phyloP scores from a whole-genome alignment of 306 rosid genomes.

The Cucurbita moschata region DNA sequence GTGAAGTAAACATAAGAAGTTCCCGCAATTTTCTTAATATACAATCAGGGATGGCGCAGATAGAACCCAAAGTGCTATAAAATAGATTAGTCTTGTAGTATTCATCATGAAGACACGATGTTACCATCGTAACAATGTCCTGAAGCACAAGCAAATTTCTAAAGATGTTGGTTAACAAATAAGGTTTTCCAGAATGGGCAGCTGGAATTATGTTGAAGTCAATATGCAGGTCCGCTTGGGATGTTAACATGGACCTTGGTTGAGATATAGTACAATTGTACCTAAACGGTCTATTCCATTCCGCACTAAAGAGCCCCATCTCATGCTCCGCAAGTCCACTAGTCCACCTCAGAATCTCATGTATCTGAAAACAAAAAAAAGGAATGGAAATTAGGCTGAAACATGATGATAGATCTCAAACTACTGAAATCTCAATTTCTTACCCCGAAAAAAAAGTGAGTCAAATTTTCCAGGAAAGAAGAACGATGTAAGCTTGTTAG shows the following conservation, averaged over 20 bases:
- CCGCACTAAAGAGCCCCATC: conserved; percentile 46
- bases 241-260: conserved; percentile 22
- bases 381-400: conserved; percentile 19
- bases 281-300: conserved; percentile 26
- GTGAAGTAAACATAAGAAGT: conserved; percentile 74
- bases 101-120: conserved; percentile 27
- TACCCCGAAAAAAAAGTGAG: background rate
- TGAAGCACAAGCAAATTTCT: conserved; percentile 56
- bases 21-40: conserved; percentile 65
- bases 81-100: conserved; percentile 49
- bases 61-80: conserved; percentile 70
- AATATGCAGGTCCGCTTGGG: conserved; percentile 34
- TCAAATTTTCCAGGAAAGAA: background rate
- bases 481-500: background rate
- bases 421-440: background rate
- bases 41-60: conserved; percentile 71
- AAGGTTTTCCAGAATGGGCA: conserved; percentile 39
- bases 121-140: conserved; percentile 40
- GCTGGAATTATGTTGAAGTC: conserved; percentile 43
- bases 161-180: conserved; percentile 36
- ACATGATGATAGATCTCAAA: conserved; percentile 12
- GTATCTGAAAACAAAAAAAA: conserved; percentile 51
- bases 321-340: conserved; percentile 41
- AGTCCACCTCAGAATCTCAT: conserved; percentile 47
- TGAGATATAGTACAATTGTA: conserved; percentile 20